Conservation (phyloP, 192 early-diverging fungal genomes). For the Linnemannia zychae region DNA sequence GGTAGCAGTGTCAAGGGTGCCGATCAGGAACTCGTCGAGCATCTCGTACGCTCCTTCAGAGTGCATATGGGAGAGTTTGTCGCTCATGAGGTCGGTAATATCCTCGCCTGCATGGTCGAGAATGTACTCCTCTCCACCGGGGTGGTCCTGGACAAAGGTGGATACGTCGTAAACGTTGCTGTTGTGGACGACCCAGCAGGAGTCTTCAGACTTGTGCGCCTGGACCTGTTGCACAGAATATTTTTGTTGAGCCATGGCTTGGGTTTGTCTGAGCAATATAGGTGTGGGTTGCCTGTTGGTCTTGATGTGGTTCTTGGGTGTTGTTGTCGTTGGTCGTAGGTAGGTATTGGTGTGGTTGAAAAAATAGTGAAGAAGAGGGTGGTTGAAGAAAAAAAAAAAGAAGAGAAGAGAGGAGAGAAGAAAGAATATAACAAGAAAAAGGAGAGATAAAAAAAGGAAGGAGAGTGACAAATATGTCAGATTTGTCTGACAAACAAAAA, state of each 20-base stretch:
- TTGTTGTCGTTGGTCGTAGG: neutral
- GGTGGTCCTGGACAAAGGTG: constrained; percentile 90
- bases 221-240: constrained; percentile 76
- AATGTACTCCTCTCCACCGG: constrained; percentile 92
- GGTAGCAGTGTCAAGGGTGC: constrained; percentile 37
- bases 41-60: constrained; percentile 89
- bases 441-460: neutral
- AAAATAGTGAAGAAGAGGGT: neutral
- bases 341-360: neutral
- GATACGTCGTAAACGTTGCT: constrained; percentile 92
- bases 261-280: neutral
- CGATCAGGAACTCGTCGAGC: constrained; percentile 87
- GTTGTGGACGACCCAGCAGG: constrained; percentile 87
- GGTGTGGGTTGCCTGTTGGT: neutral
- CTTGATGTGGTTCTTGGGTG: neutral
- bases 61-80: constrained; percentile 82
- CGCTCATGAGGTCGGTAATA: constrained; percentile 84
- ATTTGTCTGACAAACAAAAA: constrained; percentile 1
- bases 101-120: constrained; percentile 91
- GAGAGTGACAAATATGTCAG: neutral
- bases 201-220: constrained; percentile 75
- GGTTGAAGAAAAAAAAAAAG: constrained; percentile 1
- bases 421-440: neutral
- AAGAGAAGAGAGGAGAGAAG: neutral
- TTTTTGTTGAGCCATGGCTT: constrained; percentile 13